Conservation (phyloP, 345 rosid genomes). For the Syzygium grande region DNA sequence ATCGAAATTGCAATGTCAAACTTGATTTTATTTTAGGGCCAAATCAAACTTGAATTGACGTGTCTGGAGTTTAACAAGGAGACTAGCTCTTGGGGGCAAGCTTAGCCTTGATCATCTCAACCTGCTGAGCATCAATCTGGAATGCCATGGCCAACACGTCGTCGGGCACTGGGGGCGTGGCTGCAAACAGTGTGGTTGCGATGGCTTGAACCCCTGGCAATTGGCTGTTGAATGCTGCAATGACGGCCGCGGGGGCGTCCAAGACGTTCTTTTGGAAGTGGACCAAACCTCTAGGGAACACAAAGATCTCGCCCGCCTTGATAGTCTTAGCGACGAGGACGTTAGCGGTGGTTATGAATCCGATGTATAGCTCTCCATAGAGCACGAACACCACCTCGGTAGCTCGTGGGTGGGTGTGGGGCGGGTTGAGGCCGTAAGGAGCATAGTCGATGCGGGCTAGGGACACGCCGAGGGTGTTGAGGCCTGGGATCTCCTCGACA, state of each 20-base stretch:
- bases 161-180: conserved; percentile 34
- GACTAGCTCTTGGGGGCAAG: conserved; percentile 23
- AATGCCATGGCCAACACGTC: conserved; percentile 38
- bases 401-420: conserved; percentile 65
- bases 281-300: conserved; percentile 52
- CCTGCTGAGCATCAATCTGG: conserved; percentile 21
- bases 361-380: conserved; percentile 41
- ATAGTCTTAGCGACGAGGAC: conserved; percentile 30
- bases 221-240: conserved; percentile 51
- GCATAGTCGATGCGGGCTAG: conserved; percentile 51
- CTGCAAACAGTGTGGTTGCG: conserved; percentile 24
- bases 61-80: not conserved
- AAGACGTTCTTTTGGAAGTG: conserved; percentile 53
- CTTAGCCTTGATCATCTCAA: conserved; percentile 32
- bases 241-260: conserved; percentile 19
- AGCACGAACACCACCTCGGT: conserved; percentile 44
- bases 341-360: conserved; percentile 44
- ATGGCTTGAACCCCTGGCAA: conserved; percentile 43
- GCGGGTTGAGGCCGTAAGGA: conserved; percentile 54
- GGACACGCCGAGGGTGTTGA: conserved; percentile 56
- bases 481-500: conserved; percentile 43
- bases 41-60: not conserved
- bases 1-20: not conserved
- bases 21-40: not conserved
- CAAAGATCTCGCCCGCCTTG: conserved; percentile 42